Percentiles rank a stretch among this genome's conserved stretches.
Conservation (phyloP, 2,329 filamentous ascomycete genomes). For the Graphilbum fragrans region DNA sequence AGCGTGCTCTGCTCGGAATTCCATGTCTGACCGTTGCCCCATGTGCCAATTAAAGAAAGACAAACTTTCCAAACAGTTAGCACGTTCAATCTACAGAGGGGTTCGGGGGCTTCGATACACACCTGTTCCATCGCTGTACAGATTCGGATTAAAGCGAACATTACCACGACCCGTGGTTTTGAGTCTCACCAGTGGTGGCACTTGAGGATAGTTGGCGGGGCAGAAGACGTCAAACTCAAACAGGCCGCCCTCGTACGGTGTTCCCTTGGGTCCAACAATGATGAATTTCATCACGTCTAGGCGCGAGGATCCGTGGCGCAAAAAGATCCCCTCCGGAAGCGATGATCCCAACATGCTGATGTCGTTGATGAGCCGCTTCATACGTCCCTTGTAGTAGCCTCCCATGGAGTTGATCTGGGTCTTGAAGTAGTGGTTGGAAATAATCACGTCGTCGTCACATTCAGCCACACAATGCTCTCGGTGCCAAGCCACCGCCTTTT, state of each 20-base stretch:
- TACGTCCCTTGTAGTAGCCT: conserved; percentile 21
- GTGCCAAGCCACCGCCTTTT: conserved; percentile 18
- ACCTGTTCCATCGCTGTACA: conserved; percentile 36
- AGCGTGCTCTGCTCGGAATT: conserved; percentile 31
- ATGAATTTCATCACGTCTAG: conserved; percentile 37
- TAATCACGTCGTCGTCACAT: conserved; percentile 22
- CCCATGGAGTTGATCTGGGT: conserved; percentile 7
- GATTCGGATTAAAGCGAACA: conserved; percentile 36
- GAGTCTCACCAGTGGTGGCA: conserved; percentile 28
- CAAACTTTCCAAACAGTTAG: conserved; percentile 21
- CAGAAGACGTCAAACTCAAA: conserved; percentile 44
- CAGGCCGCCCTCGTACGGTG: conserved; percentile 40
- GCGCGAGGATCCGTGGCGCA: conserved; percentile 30
- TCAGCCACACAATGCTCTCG: conserved; percentile 21
- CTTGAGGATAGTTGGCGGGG: conserved; percentile 24
- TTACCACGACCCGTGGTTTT: conserved; percentile 29
- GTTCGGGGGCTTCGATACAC: not conserved
- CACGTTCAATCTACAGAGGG: not conserved
- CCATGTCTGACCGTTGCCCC: conserved; percentile 32
- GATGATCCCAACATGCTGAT: conserved; percentile 29
- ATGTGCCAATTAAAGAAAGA: conserved; percentile 35
- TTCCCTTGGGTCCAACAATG: conserved; percentile 34
- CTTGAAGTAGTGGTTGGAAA: conserved; percentile 15
- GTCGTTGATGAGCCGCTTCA: conserved; percentile 34
- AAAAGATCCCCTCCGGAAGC: conserved; percentile 37